Base-by-base conservation (phyloP, 2,329 filamentous ascomycete genomes). In the Didymellaceae sp. region DNA sequence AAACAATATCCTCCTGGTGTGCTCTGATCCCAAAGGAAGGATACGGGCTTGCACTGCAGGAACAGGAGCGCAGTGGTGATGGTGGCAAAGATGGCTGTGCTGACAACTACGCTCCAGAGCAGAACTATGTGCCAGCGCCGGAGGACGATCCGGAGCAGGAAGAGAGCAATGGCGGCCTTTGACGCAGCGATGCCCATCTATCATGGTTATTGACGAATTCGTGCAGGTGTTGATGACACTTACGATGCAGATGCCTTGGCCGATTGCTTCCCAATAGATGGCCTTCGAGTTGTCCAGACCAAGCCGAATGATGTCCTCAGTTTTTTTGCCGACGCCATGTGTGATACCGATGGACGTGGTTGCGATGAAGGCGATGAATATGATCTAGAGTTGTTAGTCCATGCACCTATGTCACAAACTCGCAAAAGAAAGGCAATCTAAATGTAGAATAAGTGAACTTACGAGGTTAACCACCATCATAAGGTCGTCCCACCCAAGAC, bases 221-320 rank as follows among this genome's bases (percentile, higher is more conserved):
- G 18, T 21, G 11, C 16, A 14, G 6, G 9, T 16, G 22, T 4
- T n/a, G 6, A 5, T 1, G 8, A 13, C 2, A 54, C 51, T 39
- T 35, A 54, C 51, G 28, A 68, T 63, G 33, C 65, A 68, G 21
- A 68, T 61, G 1, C 58, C 66, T 33, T 68, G 67, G 7, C 64
- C 66, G 17, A 70, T 62, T 8, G 62, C 65, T 41, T 67, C 66
- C 59, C 62, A 70, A 51, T 62, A 68, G 14, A 68, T 63, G n/a
- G 65, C 65, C 52, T 65, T 61, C 3, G 64, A 62, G 53, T 67
- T 67, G 37, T 63, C 52, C 14, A 59, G 43, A 5, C 56, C 59
- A 7, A 50, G 40, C 4, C 51, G 54, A 16, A 43, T n/a, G 6
- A 63, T 64, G 14, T 60, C 56, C n/a, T 59, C 61, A 5, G 54